Evolutionary conservation across 805 yeast genomes (phyloP), one percentile per base, ranked within the genome.

Genomic region (Wickerhamomyces rabaulensis): DNA sequence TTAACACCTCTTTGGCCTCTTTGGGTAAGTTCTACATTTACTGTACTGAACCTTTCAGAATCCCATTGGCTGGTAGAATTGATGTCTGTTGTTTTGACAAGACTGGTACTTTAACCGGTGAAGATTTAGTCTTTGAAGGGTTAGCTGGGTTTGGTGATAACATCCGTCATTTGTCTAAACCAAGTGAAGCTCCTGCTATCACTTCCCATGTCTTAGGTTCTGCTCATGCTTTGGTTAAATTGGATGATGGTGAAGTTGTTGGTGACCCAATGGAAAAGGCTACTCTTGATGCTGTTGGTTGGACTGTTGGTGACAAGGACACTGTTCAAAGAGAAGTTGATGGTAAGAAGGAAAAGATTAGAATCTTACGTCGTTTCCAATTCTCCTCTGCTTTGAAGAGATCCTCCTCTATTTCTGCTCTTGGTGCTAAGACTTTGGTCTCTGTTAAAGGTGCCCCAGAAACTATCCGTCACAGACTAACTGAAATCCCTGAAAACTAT

Each of bases 181-280:
- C 71, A 23, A 71, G 35, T 70, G 85, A 82, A 39, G 89, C 88
- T 43, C 92, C 96, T 8, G 71, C 66, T 26, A 75, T 78, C 40
- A 83, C 95, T 9, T 71, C 80, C 37, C 73, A 77, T 51, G 89
- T 87, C 35, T 76, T 94, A 53, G 98, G 97, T 51, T 83, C 97
- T 47, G 97, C 96, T 31, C 99, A 94, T 66, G 98, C 99, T 25
- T 76, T 94, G 54, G 99, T 94, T 23, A 81, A 83, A 60, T 75
- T 94, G 50, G 97, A 94, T 59, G 96, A 91, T 63, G 99, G 98
- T 57, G 98, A 94, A 52, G 80, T 91, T 56, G 99, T 94, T 51
- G 99, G 99, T 68, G 99, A 94, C 63, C 97, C 99, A 52, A 92
- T 94, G 98, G 99, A 94, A 70, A 89, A 90, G 68, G 97, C 95